phyloP scores from a whole-genome alignment of 164 flowering plant species.

The Vitis amurensis region DNA sequence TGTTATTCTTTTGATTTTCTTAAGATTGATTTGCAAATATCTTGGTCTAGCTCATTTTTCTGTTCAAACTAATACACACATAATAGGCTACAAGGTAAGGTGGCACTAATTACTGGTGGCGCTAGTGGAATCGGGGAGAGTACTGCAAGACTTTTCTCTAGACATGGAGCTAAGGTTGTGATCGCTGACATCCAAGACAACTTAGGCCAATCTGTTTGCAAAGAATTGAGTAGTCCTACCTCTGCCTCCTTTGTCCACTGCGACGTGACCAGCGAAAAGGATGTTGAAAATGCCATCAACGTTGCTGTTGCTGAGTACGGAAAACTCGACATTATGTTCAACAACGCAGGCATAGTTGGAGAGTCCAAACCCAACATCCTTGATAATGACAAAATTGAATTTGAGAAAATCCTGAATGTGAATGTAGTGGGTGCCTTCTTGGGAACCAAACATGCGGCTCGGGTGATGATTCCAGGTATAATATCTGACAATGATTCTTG shows the following conservation, averaged over 20 bases:
- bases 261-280: constrained; percentile 32
- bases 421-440: constrained; percentile 31
- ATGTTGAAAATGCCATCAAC: constrained; percentile 30
- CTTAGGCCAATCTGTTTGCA: constrained; percentile 10
- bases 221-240: neutral
- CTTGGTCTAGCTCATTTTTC: too few species aligned
- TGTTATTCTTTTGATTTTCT: too few species aligned
- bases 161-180: constrained; percentile 24
- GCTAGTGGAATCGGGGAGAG: constrained; percentile 26
- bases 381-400: constrained; percentile 17
- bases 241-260: constrained; percentile 24
- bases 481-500: too few species aligned
- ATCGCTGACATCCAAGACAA: constrained; percentile 34
- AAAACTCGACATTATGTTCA: constrained; percentile 40
- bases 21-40: too few species aligned
- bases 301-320: constrained; percentile 21
- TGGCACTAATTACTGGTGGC: constrained; percentile 24
- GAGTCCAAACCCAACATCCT: constrained; percentile 7
- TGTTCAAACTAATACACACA: too few species aligned
- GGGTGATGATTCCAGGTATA: constrained; percentile 39
- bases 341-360: constrained; percentile 30
- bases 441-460: constrained; percentile 49
- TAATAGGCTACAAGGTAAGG: constrained; percentile 26
- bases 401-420: constrained; percentile 21
- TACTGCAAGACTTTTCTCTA: constrained; percentile 14